These are phyloP conservation scores for Dacryopinax spathularia DNA, from an alignment of 768 basidiomycete species.

Conservation along the genomic window DNA sequence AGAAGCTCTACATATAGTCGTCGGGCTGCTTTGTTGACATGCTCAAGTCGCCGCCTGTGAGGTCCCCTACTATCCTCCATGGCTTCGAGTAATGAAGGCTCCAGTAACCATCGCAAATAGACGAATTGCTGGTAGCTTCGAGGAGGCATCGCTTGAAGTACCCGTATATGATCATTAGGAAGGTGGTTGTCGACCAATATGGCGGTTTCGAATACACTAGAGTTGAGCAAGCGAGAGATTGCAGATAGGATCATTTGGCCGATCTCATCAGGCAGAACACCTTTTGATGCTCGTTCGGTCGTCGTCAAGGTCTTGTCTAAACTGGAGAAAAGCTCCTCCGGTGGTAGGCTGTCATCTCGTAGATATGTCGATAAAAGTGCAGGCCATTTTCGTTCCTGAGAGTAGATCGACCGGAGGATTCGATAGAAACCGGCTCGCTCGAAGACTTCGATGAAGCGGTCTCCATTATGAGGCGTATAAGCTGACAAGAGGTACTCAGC, in stretches of 20 bases:
- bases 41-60: conserved; percentile 11
- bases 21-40: conserved; percentile 26
- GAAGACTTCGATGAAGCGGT: conserved; percentile 53
- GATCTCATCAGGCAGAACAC: conserved; percentile 43
- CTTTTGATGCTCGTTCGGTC: conserved; percentile 35
- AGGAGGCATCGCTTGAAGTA: conserved; percentile 34
- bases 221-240: conserved; percentile 49
- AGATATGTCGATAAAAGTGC: conserved; percentile 59
- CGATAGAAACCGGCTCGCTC: conserved; percentile 78
- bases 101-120: conserved; percentile 65
- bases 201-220: conserved; percentile 54
- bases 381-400: conserved; percentile 62
- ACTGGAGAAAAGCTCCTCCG: conserved; percentile 48
- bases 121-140: conserved; percentile 40
- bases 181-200: conserved; percentile 52
- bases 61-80: conserved; percentile 1
- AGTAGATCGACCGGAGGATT: conserved; percentile 70
- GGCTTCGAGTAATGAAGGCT: conserved; percentile 33
- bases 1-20: conserved; percentile 57
- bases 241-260: conserved; percentile 38
- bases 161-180: conserved; percentile 51
- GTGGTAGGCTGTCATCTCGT: conserved; percentile 49
- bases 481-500: conserved; percentile 84
- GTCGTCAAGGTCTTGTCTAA: conserved; percentile 46
- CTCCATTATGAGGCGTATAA: conserved; percentile 71